A percentile compares a stretch with the other conserved stretches of the same genome.
Conservation (phyloP, 1,139 yeast genomes). For the Zygosaccharomyces sapae region DNA sequence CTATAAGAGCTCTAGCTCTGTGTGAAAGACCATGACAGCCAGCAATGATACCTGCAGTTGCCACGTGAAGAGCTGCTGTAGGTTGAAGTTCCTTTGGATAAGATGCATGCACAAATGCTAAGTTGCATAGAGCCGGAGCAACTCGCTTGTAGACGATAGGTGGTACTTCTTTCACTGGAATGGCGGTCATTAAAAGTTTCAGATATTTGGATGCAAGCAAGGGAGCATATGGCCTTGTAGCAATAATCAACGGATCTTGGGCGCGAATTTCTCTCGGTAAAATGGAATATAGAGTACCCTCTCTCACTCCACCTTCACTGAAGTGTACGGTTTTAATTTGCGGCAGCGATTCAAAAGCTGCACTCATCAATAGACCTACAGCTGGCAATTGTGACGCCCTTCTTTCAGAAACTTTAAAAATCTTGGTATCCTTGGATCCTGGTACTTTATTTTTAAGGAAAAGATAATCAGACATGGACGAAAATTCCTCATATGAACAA, state of each 20-base stretch:
- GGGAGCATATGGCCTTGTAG: conserved; percentile 64
- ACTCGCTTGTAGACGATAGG: conserved; percentile 51
- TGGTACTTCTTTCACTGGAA: conserved; percentile 53
- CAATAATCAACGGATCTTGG: conserved; percentile 61
- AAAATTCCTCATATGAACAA: conserved; percentile 48
- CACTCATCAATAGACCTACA: conserved; percentile 55
- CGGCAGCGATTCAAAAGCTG: conserved; percentile 55
- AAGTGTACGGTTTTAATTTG: conserved; percentile 55
- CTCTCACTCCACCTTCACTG: conserved; percentile 69
- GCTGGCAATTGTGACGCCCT: conserved; percentile 62
- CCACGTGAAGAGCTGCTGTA: conserved; percentile 60
- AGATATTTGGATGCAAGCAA: conserved; percentile 50
- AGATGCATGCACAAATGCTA: conserved; percentile 66
- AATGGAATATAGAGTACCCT: conserved; percentile 60
- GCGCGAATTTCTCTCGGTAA: conserved; percentile 50
- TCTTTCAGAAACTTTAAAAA: conserved; percentile 57
- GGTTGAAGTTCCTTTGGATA: conserved; percentile 69
- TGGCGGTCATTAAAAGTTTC: conserved; percentile 46
- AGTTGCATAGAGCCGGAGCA: conserved; percentile 62
- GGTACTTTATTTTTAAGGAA: conserved; percentile 44
- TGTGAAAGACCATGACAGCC: conserved; percentile 69
- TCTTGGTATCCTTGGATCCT: conserved; percentile 37
- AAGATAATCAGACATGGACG: conserved; percentile 45
- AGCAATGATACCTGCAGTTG: conserved; percentile 62
- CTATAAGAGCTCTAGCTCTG: conserved; percentile 58